A percentile compares a stretch with the other conserved stretches of the same genome.
These are phyloP conservation scores for Aspergillus kassunensis DNA, from an alignment of 495 filamentous ascomycete genomes.

Conservation along the genomic window DNA sequence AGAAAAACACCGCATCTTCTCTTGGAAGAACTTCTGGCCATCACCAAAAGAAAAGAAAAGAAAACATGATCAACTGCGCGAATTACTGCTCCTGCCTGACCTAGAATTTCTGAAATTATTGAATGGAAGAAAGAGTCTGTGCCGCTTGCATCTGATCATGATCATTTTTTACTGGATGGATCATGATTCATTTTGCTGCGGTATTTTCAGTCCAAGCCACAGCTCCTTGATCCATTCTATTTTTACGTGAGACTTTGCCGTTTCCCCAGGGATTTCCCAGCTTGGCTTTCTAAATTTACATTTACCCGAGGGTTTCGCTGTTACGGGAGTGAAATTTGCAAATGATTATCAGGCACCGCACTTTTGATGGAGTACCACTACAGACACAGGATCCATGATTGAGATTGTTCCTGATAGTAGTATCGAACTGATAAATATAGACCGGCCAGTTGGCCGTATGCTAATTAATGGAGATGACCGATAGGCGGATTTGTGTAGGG, in stretches of 20 bases:
- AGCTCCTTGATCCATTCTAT: not conserved
- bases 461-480: too few species aligned
- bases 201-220: slow-evolving; percentile 1
- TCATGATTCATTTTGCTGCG: not conserved
- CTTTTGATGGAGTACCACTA: too few species aligned
- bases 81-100: slow-evolving; percentile 16
- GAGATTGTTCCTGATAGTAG: too few species aligned
- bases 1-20: not conserved
- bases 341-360: not conserved
- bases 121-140: too few species aligned
- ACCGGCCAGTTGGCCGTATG: too few species aligned
- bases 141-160: not conserved
- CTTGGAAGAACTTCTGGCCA: too few species aligned
- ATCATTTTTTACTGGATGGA: too few species aligned
- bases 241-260: slow-evolving; percentile 4
- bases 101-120: too few species aligned
- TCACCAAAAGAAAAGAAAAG: not conserved
- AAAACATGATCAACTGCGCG: slow-evolving; percentile 20
- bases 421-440: too few species aligned
- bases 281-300: not conserved
- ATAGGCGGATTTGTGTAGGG: too few species aligned
- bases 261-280: slow-evolving; percentile 3
- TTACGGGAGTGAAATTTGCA: not conserved
- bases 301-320: not conserved
- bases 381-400: too few species aligned